A percentile compares a stretch with the other conserved stretches of the same genome.
Evolutionary conservation across 1,284 basidiomycete species (phyloP).

Genomic region (Mycena sp.): DNA sequence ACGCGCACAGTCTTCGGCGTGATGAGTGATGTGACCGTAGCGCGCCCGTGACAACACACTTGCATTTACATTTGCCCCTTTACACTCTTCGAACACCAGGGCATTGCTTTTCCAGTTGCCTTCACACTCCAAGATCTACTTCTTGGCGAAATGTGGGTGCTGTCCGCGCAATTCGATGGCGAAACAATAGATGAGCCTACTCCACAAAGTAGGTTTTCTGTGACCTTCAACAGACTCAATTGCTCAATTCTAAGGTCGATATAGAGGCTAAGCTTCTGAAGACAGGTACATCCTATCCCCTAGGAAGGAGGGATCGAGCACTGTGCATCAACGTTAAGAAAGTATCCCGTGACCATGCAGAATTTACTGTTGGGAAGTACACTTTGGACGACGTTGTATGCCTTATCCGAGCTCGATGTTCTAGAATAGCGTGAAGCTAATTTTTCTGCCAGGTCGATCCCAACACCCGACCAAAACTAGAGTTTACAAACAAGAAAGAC

Average conservation of each 20-base stretch:
- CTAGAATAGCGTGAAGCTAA: no score
- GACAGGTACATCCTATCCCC: conserved; percentile 34
- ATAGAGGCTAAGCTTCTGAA: conserved; percentile 33
- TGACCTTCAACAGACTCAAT: no score
- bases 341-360: conserved; percentile 11
- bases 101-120: neutral
- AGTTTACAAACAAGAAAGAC: conserved; percentile 1
- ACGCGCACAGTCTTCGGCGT: no score
- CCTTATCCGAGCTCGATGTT: neutral
- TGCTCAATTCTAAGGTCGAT: neutral
- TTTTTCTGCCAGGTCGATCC: conserved; percentile 11
- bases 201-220: neutral
- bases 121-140: neutral
- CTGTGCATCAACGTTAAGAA: conserved; percentile 4
- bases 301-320: conserved; percentile 13
- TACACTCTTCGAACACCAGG: no score
- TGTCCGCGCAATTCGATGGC: conserved; percentile 13
- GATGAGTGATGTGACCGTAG: no score
- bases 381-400: conserved; percentile 21
- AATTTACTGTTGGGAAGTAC: conserved; percentile 21
- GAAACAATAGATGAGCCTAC: neutral
- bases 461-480: conserved; percentile 15
- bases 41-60: no score
- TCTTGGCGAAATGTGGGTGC: conserved; percentile 16
- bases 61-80: no score